phyloP scores from a whole-genome alignment of 345 rosid genomes.

The Angophora floribunda region DNA sequence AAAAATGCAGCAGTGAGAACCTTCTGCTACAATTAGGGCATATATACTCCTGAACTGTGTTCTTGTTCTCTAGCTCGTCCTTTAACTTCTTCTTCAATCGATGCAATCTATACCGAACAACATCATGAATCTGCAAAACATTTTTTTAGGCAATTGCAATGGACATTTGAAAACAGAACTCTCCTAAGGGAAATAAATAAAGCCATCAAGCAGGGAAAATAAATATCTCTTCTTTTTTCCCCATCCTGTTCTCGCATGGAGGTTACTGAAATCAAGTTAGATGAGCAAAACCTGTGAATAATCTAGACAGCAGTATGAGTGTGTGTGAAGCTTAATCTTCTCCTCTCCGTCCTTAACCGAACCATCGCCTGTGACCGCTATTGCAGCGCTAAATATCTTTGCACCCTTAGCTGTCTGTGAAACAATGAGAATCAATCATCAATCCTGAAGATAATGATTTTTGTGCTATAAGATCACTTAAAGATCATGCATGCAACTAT shows the following conservation, averaged over 20 bases:
- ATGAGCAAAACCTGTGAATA: slow-evolving; percentile 59
- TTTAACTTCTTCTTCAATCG: slow-evolving; percentile 67
- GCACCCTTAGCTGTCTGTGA: slow-evolving; percentile 82
- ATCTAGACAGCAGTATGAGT: slow-evolving; percentile 86
- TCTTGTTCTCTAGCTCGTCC: slow-evolving; percentile 82
- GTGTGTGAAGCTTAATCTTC: slow-evolving; percentile 78
- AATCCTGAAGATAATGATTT: background rate
- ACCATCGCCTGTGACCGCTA: slow-evolving; percentile 61
- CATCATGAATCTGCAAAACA: slow-evolving; percentile 64
- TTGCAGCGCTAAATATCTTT: slow-evolving; percentile 69
- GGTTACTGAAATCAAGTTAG: background rate
- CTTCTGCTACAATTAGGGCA: slow-evolving; percentile 86
- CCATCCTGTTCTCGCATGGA: background rate
- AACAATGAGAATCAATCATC: background rate
- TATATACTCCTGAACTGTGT: slow-evolving; percentile 81
- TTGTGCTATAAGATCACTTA: background rate
- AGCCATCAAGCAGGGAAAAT: background rate
- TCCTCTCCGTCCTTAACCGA: slow-evolving; percentile 59
- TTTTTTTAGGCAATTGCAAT: background rate
- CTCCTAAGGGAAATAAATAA: background rate
- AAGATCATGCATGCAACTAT: background rate
- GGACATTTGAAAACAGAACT: background rate
- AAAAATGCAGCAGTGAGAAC: slow-evolving; percentile 12
- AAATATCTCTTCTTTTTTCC: background rate
- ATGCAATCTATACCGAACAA: slow-evolving; percentile 64